Evolutionary conservation across 805 yeast genomes (phyloP).

Genomic region (Suhomyces pyralidae): DNA sequence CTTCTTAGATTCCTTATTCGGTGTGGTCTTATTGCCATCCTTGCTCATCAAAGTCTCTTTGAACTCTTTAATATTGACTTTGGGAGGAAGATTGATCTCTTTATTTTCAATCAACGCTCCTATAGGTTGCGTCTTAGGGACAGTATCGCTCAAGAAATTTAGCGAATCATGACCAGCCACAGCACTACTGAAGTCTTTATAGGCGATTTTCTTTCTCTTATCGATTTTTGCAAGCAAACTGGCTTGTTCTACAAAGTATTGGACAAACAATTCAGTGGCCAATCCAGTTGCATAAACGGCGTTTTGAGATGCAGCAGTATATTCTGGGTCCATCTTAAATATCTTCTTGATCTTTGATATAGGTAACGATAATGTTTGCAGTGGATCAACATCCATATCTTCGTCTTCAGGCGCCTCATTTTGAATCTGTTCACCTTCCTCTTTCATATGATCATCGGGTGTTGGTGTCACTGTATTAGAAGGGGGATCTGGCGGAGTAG

Average conservation of each 20-base stretch:
- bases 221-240: constrained; percentile 59
- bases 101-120: constrained; percentile 46
- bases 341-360: constrained; percentile 67
- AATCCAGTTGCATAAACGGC: constrained; percentile 74
- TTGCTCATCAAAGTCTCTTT: constrained; percentile 5
- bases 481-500: constrained; percentile 19
- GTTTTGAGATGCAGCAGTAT: constrained; percentile 59
- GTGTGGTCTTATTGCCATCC: background rate
- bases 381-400: constrained; percentile 8
- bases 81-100: constrained; percentile 23
- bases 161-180: constrained; percentile 59
- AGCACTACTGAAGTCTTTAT: constrained; percentile 66
- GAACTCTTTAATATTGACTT: constrained; percentile 4
- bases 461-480: constrained; percentile 5
- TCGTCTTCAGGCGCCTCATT: constrained; percentile 4
- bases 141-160: constrained; percentile 60
- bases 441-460: constrained; percentile 8
- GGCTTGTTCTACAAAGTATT: constrained; percentile 70
- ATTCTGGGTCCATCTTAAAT: constrained; percentile 74
- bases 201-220: constrained; percentile 65
- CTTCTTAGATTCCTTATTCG: constrained; percentile 4
- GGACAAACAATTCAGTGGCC: constrained; percentile 75
- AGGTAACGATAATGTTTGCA: constrained; percentile 41
- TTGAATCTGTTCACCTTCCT: constrained; percentile 2
- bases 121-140: constrained; percentile 59